A percentile compares a stretch with the other conserved stretches of the same genome.
Evolutionary conservation across 73 alveolate species (phyloP).

Genomic region (Paramecium tetraurelia): DNA sequence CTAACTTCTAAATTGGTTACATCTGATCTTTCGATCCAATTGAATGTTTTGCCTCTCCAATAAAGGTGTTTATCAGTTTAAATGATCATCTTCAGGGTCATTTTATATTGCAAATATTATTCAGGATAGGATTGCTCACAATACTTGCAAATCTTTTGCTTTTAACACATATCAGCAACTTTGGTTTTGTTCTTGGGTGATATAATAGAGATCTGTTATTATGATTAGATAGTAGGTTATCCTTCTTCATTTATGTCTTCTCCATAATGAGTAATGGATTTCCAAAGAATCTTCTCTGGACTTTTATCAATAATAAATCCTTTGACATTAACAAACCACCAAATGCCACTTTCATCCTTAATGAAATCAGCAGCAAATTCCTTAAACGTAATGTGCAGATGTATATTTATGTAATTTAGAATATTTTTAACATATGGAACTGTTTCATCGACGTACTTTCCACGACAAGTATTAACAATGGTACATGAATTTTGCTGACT

Average conservation of each 20-base stretch:
- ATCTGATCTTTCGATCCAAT: conserved; percentile 75
- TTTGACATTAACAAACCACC: conserved; percentile 74
- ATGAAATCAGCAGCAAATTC: conserved; percentile 60
- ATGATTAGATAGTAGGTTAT: conserved; percentile 10
- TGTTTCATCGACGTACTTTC: conserved; percentile 88
- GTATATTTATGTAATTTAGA: conserved; percentile 80
- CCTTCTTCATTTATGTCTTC: conserved; percentile 66
- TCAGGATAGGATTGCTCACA: conserved; percentile 72
- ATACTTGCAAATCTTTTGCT: conserved; percentile 72
- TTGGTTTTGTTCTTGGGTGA: neutral
- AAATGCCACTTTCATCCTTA: conserved; percentile 72
- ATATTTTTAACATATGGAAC: conserved; percentile 82
- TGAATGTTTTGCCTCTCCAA: conserved; percentile 62
- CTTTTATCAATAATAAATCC: conserved; percentile 62
- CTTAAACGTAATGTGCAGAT: conserved; percentile 67
- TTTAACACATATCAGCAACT: conserved; percentile 35
- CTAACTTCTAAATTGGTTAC: conserved; percentile 62
- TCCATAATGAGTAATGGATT: conserved; percentile 52
- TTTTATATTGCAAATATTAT: conserved; percentile 66
- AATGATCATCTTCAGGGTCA: conserved; percentile 81
- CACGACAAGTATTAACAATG: conserved; percentile 87
- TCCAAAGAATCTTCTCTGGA: conserved; percentile 59
- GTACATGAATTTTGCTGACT: conserved; percentile 79
- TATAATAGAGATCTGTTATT: neutral
- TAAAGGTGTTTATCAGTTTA: conserved; percentile 77